Base-by-base conservation (phyloP, 208 protist species). In the Leishmania martiniquensis region DNA sequence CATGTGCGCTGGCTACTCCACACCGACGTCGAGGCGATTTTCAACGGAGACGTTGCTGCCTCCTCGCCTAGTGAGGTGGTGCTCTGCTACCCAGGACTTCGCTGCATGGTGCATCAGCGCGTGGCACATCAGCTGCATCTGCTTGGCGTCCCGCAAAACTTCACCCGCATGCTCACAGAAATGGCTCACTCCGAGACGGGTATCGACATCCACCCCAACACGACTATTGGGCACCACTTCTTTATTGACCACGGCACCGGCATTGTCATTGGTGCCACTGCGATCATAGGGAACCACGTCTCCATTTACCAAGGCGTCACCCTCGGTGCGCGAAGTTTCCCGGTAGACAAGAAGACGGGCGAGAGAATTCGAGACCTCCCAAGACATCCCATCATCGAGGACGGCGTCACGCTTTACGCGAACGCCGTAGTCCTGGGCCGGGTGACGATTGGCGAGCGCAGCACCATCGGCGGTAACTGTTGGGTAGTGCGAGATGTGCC, bases 231-330 rank as follows among this genome's bases (percentile, higher is more conserved):
- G 9, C 86, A 93, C 69, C 90, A 94, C 82, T 95, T 97, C 67
- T 95, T 95, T 78, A 95, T 98, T 78, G 95, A 98, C 80, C 95
- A 98, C 88, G 95, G 93, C 54, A 95, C 87, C 20, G 95, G 95
- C 52, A 85, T 98, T 62, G 95, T 98, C 10, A 93, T 98, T 60
- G 95, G 95, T 17, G 92, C 86, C 42, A 98, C 92, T 4, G 88
- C 94, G 4, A 79, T 96, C 68, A 88, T 98, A 62, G 93, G 93
- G 20, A 92, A 95, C 68, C 75, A 91, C 83, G 91, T 94, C 9
- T 89, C 86, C 29, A 77, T 98, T 15, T 95, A 96, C 66, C 93
- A 98, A 74, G 91, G 91, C 62, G 93, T 98, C 22, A 98, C 95
- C 7, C 88, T 98, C 34, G 95, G 95, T 39, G 93, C 89, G 12